Evolutionary conservation across 495 filamentous ascomycete species (phyloP), one percentile per base, ranked within the genome.

Genomic region (Penicillium paxilli): DNA sequence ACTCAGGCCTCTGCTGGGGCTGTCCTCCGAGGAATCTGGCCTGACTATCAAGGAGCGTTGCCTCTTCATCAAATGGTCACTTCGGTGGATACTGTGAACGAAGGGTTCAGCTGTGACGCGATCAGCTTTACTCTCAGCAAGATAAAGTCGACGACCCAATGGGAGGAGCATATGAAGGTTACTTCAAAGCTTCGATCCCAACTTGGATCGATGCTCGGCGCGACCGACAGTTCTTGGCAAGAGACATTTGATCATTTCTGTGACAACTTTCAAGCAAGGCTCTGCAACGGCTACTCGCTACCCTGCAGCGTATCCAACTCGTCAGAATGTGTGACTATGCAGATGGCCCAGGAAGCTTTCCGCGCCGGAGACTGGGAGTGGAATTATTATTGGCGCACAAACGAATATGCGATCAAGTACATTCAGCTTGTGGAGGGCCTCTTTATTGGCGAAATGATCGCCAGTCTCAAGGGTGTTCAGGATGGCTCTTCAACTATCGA

Each of bases 351-450:
- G 2, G 67, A 72, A 51, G 71, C 69, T 20, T 77, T 77, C 58
- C 72, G 74, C 33, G 74, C 71, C 14, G 74, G 74, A 11, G 74
- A 77, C 41, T 77, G 74, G 74, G 67, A 72, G 46, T 77, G 72
- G 69, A 75, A 77, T 41, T 77, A 74, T 59, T 77, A 69, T 57
- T 77, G 71, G 70, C 68, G 74, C 11, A 47, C 59, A 12, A 75
- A 71, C 38, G 57, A 59, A 8, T 59, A 75, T 45, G 72, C 63
- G 12, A 62, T 48, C 9, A 64, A 62, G 37, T 77, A 77, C 25
- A 75, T 77, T 51, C 69, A 70, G 48, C 55, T 69, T 3, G 67
- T 73, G 5, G 68, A 74, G 47, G 72, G 74, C 9, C 56, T 75
- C 26, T 77, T 77, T 35, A 71, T 77, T 25, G 66, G 64, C 0